Evolutionary conservation across 441 rosid genomes (phyloP).

Genomic region (Dalechampia spathulata): DNA sequence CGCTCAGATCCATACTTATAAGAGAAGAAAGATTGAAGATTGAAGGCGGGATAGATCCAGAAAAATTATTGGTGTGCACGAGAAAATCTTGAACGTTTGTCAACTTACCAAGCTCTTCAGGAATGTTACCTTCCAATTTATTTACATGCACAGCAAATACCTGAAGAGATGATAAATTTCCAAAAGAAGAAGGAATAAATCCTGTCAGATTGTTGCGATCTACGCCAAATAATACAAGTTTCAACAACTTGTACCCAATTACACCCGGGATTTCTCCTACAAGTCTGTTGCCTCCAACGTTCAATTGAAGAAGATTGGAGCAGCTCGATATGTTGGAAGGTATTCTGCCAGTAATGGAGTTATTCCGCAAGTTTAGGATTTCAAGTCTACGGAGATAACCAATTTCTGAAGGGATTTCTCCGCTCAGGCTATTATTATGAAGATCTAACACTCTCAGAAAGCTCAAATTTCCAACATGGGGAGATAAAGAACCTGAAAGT

Average conservation of each 20-base stretch:
- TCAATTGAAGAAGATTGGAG: conserved; percentile 1
- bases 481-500: conserved; percentile 16
- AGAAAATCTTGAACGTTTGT: not conserved
- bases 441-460: conserved; percentile 11
- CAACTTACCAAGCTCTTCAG: not conserved
- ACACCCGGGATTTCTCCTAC: conserved; percentile 9
- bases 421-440: conserved; percentile 11
- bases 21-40: conserved; percentile 1
- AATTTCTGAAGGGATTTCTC: conserved; percentile 21
- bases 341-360: conserved; percentile 17
- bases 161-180: conserved; percentile 5
- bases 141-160: not conserved
- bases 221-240: not conserved
- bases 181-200: conserved; percentile 21
- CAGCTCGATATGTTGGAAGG: conserved; percentile 19
- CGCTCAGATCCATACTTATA: accelerated
- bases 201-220: conserved; percentile 15
- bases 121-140: not conserved
- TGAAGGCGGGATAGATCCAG: not conserved
- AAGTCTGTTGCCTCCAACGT: conserved; percentile 3
- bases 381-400: conserved; percentile 14
- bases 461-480: conserved; percentile 16
- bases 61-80: not conserved
- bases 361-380: not conserved
- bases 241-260: conserved; percentile 5